Conservation (phyloP, 108 stramenopile species). For the Conticribra weissflogii region DNA sequence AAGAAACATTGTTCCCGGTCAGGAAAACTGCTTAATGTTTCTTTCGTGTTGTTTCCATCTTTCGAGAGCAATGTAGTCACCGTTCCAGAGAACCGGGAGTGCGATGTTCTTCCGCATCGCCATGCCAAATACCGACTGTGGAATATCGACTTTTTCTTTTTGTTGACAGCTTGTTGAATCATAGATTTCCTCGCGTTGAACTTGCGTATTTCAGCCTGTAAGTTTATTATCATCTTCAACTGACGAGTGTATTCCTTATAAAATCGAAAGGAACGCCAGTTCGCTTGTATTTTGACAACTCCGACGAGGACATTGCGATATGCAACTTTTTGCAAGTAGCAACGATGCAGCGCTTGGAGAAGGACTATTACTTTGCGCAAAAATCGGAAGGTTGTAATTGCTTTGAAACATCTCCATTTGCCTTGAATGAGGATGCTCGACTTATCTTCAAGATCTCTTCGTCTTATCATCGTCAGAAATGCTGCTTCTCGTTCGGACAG, state of each 20-base stretch:
- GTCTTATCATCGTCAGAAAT: slow-evolving; percentile 22
- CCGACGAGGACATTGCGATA: background rate
- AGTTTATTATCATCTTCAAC: background rate
- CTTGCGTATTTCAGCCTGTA: slow-evolving; percentile 36
- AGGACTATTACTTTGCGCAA: slow-evolving; percentile 12
- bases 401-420: slow-evolving; percentile 2
- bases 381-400: slow-evolving; percentile 10
- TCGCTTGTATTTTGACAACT: slow-evolving; percentile 34
- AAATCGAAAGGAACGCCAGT: slow-evolving; percentile 31
- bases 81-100: no score
- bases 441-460: background rate
- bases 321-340: background rate
- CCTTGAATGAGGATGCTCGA: slow-evolving; percentile 10
- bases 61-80: no score
- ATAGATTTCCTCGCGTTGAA: slow-evolving; percentile 23
- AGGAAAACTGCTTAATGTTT: no score
- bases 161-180: background rate
- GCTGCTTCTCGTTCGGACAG: slow-evolving; percentile 16
- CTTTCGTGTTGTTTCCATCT: no score
- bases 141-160: background rate
- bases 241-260: slow-evolving; percentile 12
- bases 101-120: slow-evolving; percentile 8
- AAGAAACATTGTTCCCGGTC: no score
- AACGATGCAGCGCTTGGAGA: slow-evolving; percentile 23
- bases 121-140: slow-evolving; percentile 13